Evolutionary conservation across 441 rosid species (phyloP).

Genomic region (Jatropha podagrica): DNA sequence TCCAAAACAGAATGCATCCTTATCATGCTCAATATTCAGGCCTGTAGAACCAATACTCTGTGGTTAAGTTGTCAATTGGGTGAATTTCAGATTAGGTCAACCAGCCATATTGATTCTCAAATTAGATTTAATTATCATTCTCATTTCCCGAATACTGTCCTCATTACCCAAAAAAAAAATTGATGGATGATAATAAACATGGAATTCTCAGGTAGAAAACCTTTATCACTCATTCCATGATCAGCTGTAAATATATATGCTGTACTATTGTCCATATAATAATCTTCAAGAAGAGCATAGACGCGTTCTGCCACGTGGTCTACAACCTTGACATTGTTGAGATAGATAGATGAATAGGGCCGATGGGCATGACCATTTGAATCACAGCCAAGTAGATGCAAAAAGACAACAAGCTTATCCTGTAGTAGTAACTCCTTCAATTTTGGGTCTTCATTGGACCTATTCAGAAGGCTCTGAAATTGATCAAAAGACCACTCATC

Average conservation of each 20-base stretch:
- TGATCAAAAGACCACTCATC: conserved; percentile 99
- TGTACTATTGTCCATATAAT: conserved; percentile 86
- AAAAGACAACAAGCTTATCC: conserved; percentile 85
- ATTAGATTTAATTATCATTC: not conserved
- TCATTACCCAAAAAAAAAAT: not conserved
- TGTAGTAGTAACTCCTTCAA: conserved; percentile 76
- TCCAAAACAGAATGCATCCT: not conserved
- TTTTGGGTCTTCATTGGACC: conserved; percentile 68
- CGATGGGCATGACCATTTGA: conserved; percentile 99
- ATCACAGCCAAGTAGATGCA: conserved; percentile 98
- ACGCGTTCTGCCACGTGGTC: conserved; percentile 83
- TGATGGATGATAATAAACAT: conserved; percentile 7
- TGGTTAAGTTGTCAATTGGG: conserved; percentile 1
- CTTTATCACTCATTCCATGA: conserved; percentile 99
- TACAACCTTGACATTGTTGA: conserved; percentile 95
- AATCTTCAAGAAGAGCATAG: conserved; percentile 76
- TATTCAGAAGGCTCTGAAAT: conserved; percentile 86
- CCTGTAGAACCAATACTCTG: not conserved
- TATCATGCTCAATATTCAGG: conserved; percentile 10
- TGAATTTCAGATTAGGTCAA: conserved; percentile 5
- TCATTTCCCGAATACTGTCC: not conserved
- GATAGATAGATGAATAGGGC: conserved; percentile 90
- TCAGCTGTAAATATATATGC: conserved; percentile 92
- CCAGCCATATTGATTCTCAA: not conserved
- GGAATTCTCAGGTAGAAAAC: conserved; percentile 26